A percentile compares a stretch with the other conserved stretches of the same genome.
Evolutionary conservation across 164 flowering plant species (phyloP).

Genomic region (Kingdonia uniflora): DNA sequence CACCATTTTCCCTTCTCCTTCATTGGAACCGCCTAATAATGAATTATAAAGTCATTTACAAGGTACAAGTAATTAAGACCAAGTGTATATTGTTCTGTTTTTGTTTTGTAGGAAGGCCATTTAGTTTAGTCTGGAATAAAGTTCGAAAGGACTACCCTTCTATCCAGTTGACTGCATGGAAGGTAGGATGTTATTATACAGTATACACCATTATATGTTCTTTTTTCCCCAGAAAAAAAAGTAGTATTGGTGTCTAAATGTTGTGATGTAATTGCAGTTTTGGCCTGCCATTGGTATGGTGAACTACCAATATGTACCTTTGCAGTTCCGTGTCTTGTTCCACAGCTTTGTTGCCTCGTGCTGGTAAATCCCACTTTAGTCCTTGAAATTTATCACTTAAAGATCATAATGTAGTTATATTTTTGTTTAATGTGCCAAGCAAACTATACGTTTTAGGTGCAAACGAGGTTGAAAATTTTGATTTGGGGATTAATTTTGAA

Average conservation of each 20-base stretch:
- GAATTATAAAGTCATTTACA: too few relatives aligned
- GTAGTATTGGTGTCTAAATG: background rate
- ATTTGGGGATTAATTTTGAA: too few relatives aligned
- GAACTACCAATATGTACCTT: slow-evolving; percentile 68
- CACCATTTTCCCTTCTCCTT: too few relatives aligned
- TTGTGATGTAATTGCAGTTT: slow-evolving; percentile 33
- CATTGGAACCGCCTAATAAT: too few relatives aligned
- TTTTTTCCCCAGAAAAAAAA: background rate
- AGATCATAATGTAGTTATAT: too few relatives aligned
- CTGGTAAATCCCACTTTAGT: slow-evolving; percentile 45
- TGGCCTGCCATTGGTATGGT: slow-evolving; percentile 80
- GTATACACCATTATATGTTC: background rate
- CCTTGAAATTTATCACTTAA: too few relatives aligned
- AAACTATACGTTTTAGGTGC: too few relatives aligned
- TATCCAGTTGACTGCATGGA: slow-evolving; percentile 68
- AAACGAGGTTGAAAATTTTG: too few relatives aligned
- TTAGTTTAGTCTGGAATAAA: slow-evolving; percentile 52
- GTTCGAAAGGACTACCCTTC: slow-evolving; percentile 55
- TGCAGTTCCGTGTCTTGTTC: slow-evolving; percentile 68
- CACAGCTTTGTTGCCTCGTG: slow-evolving; percentile 63
- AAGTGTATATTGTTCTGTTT: slow-evolving; percentile 1
- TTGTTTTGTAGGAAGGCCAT: slow-evolving; percentile 51
- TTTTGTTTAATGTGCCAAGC: too few relatives aligned
- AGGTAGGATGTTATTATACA: slow-evolving; percentile 46
- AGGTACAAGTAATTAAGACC: too few relatives aligned